A percentile compares a stretch with the other conserved stretches of the same genome.
Evolutionary conservation across 78 protist species (phyloP).

Genomic region (Guillardia theta): DNA sequence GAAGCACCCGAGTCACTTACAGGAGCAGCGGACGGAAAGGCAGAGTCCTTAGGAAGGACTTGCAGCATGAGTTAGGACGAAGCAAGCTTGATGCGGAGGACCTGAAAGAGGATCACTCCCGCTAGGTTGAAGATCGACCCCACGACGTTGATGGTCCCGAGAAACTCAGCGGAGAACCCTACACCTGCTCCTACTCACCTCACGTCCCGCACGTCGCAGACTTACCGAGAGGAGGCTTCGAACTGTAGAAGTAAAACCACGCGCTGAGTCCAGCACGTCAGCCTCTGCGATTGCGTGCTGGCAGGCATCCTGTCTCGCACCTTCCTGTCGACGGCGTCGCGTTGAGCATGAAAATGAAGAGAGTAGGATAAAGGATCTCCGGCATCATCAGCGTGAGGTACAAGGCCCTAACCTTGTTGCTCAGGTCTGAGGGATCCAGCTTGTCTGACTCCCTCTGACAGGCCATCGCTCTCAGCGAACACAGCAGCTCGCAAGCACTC

Average conservation of each 20-base stretch:
- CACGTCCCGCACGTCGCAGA: background rate
- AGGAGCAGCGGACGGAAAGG: background rate
- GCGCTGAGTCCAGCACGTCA: background rate
- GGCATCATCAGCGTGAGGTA: slow-evolving; percentile 1
- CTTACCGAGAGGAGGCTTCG: background rate
- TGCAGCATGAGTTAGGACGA: background rate
- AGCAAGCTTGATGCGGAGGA: background rate
- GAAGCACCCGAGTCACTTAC: background rate
- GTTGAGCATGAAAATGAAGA: slow-evolving; percentile 26
- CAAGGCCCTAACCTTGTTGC: background rate
- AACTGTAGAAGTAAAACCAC: slow-evolving; percentile 1
- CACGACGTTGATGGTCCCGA: slow-evolving; percentile 26
- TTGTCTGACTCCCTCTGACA: too few species aligned
- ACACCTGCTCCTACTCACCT: background rate
- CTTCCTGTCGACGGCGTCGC: background rate
- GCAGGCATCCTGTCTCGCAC: too few species aligned
- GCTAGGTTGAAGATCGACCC: background rate
- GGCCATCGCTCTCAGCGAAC: background rate
- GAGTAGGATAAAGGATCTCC: background rate
- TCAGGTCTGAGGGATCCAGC: too few species aligned
- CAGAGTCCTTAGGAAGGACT: background rate
- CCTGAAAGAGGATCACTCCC: background rate
- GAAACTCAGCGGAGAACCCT: background rate
- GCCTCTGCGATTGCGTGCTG: too few species aligned
- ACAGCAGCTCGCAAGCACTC: too few species aligned